Conservation (phyloP, 768 basidiomycete species). For the Suillus clintonianus region DNA sequence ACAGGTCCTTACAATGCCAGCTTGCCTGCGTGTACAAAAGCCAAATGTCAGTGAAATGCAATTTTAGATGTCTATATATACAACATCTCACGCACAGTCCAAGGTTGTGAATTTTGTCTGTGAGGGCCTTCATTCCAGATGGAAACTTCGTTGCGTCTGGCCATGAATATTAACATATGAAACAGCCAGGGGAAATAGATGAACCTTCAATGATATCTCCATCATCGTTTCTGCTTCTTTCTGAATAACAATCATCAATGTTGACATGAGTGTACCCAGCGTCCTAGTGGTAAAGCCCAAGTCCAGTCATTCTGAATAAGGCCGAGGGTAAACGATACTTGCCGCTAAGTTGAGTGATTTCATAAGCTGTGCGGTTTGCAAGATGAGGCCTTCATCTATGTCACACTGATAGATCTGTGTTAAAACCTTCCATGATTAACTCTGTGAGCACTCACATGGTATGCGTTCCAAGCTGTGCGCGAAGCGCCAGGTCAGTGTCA, state of each 20-base stretch:
- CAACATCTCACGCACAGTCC: slow-evolving; percentile 52
- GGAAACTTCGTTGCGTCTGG: slow-evolving; percentile 54
- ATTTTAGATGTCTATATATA: neutral
- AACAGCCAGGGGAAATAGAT: neutral
- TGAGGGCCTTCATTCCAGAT: slow-evolving; percentile 58
- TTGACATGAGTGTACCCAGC: slow-evolving; percentile 61
- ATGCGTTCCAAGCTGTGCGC: slow-evolving; percentile 66
- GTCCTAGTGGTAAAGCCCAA: slow-evolving; percentile 37
- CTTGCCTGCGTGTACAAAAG: slow-evolving; percentile 41
- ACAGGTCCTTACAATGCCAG: slow-evolving; percentile 53
- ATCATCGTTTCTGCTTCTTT: slow-evolving; percentile 49
- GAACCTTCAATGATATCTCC: slow-evolving; percentile 62
- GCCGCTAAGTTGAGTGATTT: slow-evolving; percentile 54
- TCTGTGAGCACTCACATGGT: slow-evolving; percentile 45
- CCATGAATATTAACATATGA: neutral
- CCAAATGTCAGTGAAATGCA: neutral
- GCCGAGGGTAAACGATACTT: slow-evolving; percentile 11
- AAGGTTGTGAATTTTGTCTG: slow-evolving; percentile 53
- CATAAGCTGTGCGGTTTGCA: slow-evolving; percentile 51
- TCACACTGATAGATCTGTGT: slow-evolving; percentile 45
- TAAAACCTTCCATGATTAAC: neutral
- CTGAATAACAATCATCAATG: slow-evolving; percentile 67
- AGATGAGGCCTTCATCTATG: slow-evolving; percentile 54
- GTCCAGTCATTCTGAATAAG: neutral
- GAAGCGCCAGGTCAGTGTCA: slow-evolving; percentile 8